A percentile compares a stretch with the other conserved stretches of the same genome.
Conservation (phyloP, 2,329 filamentous ascomycete species). For the Talaromyces sp. region DNA sequence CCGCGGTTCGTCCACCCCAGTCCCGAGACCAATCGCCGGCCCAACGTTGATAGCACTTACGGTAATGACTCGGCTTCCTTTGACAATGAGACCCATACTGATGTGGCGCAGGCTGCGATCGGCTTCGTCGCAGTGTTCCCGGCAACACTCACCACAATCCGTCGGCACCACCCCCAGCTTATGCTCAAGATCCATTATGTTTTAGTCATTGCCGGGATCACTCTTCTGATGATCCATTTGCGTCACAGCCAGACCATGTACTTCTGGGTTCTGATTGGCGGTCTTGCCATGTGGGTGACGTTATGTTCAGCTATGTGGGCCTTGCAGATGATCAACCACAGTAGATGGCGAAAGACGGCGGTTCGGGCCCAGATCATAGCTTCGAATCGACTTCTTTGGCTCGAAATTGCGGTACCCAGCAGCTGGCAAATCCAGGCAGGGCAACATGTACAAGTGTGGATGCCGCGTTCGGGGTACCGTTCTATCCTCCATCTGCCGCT, state of each 20-base stretch:
- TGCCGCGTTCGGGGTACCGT: neutral
- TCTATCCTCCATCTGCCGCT: neutral
- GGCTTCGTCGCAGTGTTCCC: neutral
- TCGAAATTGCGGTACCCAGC: neutral
- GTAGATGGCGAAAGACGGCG: neutral
- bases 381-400: neutral
- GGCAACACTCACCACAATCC: neutral
- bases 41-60: neutral
- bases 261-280: neutral
- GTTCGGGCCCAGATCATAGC: neutral
- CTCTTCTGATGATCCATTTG: neutral
- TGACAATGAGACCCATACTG: neutral
- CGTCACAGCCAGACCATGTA: neutral
- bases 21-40: neutral
- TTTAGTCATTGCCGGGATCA: neutral
- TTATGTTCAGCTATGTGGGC: neutral
- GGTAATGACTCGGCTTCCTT: neutral
- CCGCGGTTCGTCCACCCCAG: neutral
- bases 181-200: neutral
- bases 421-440: neutral
- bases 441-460: neutral
- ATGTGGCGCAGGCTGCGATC: neutral
- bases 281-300: neutral
- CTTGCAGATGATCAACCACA: neutral
- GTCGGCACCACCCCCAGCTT: neutral